These are phyloP conservation scores for Penicillium malachiteum DNA, from an alignment of 495 filamentous ascomycete species.

Conservation along the genomic window DNA sequence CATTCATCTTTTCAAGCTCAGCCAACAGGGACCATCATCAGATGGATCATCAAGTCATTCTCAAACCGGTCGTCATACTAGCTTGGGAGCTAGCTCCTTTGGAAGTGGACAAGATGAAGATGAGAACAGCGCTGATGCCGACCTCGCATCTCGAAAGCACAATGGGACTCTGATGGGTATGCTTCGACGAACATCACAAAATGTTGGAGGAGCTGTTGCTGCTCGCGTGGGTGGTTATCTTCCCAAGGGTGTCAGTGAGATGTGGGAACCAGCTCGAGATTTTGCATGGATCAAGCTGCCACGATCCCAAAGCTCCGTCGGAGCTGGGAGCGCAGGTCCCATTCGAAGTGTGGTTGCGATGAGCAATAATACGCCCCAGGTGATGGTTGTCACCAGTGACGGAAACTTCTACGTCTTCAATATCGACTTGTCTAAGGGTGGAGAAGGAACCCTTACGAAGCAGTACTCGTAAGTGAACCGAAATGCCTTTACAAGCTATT, in stretches of 20 bases:
- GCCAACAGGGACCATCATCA: conserved; percentile 32
- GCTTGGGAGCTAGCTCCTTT: conserved; percentile 38
- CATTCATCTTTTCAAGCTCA: conserved; percentile 91
- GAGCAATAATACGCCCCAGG: conserved; percentile 86
- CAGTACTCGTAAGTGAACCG: conserved; percentile 72
- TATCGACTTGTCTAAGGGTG: conserved; percentile 91
- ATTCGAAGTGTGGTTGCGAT: conserved; percentile 90
- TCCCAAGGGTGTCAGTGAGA: conserved; percentile 87
- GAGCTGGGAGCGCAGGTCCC: conserved; percentile 41
- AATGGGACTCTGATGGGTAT: conserved; percentile 79
- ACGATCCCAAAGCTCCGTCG: conserved; percentile 47
- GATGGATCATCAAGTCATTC: conserved; percentile 36
- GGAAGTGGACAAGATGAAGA: conserved; percentile 39
- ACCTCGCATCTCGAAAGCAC: conserved; percentile 45
- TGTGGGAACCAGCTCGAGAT: conserved; percentile 94
- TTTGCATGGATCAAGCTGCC: conserved; percentile 96
- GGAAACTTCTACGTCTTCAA: conserved; percentile 93
- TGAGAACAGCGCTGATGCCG: conserved; percentile 30
- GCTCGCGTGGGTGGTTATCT: conserved; percentile 88
- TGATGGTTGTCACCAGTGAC: conserved; percentile 97
- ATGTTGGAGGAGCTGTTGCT: conserved; percentile 85
- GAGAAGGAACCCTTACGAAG: conserved; percentile 88
- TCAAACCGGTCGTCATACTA: conserved; percentile 35
- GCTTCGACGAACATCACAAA: conserved; percentile 93
- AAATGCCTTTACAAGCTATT: neutral